Evolutionary conservation across 495 filamentous ascomycete species (phyloP).

Genomic region (Monascus purpureus): DNA sequence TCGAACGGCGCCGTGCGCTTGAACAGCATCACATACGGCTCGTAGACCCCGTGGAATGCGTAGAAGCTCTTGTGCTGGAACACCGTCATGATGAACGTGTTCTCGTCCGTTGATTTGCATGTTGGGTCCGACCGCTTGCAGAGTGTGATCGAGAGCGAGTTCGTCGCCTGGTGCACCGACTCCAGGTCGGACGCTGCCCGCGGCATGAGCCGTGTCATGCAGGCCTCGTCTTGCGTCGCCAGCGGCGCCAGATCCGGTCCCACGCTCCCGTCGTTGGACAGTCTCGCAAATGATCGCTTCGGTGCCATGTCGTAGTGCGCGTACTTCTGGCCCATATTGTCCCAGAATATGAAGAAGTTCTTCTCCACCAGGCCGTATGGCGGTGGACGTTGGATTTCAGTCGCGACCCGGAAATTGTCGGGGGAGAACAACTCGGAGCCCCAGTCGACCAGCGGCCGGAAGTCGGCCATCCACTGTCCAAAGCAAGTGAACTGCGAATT

Average conservation of each 20-base stretch:
- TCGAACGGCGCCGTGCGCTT: conserved; percentile 29
- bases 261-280: conserved; percentile 23
- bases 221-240: conserved; percentile 19
- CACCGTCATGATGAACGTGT: conserved; percentile 37
- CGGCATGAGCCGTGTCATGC: conserved; percentile 28
- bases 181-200: conserved; percentile 13
- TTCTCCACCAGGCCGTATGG: conserved; percentile 31
- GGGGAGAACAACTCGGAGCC: conserved; percentile 5
- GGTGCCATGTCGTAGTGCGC: conserved; percentile 36
- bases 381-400: conserved; percentile 31
- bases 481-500: conserved; percentile 36
- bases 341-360: conserved; percentile 47
- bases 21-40: conserved; percentile 40
- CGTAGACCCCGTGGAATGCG: conserved; percentile 31
- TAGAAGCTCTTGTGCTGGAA: conserved; percentile 38
- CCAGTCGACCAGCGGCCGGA: conserved; percentile 32
- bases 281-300: conserved; percentile 27
- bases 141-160: conserved; percentile 37
- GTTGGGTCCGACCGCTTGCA: conserved; percentile 30
- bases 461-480: conserved; percentile 37
- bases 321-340: conserved; percentile 24
- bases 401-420: conserved; percentile 18
- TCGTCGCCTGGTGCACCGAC: conserved; percentile 41
- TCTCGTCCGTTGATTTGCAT: conserved; percentile 23
- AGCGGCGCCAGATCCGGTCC: conserved; percentile 22